Percentiles rank a stretch among this genome's conserved stretches.
phyloP scores from a whole-genome alignment of 1,139 yeast species.

The Oligophagozyma castellii region DNA sequence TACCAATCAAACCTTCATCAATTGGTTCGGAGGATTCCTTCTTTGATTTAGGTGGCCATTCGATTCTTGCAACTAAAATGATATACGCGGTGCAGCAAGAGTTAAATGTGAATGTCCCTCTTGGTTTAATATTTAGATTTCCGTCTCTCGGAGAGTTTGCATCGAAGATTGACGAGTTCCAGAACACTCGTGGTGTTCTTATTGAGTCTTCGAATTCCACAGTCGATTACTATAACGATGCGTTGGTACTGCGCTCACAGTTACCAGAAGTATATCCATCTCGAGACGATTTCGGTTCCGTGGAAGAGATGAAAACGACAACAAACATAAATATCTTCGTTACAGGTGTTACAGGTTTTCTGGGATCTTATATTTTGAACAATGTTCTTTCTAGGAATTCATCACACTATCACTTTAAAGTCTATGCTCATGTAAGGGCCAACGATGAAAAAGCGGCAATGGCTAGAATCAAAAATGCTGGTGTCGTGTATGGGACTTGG shows the following conservation, averaged over 20 bases:
- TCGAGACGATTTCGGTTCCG: conserved; percentile 21
- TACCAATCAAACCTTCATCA: conserved; percentile 75
- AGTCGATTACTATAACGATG: conserved; percentile 60
- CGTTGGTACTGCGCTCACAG: conserved; percentile 37
- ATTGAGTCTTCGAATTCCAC: conserved; percentile 19
- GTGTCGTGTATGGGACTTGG: conserved; percentile 77
- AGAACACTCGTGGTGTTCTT: conserved; percentile 6
- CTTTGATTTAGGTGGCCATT: conserved; percentile 96
- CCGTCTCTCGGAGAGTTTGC: conserved; percentile 81
- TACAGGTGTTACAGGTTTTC: conserved; percentile 94
- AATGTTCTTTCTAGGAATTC: conserved; percentile 48
- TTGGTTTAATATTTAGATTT: conserved; percentile 77
- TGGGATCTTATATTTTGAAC: conserved; percentile 76
- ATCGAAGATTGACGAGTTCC: conserved; percentile 43
- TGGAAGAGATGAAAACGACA: conserved; percentile 24
- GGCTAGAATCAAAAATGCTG: conserved; percentile 63
- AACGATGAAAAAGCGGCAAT: conserved; percentile 50
- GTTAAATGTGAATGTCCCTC: conserved; percentile 67
- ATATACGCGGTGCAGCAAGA: conserved; percentile 79
- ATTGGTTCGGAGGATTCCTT: conserved; percentile 73
- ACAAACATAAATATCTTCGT: conserved; percentile 53
- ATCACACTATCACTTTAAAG: conserved; percentile 34
- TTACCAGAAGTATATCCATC: conserved; percentile 32
- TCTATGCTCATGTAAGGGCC: conserved; percentile 90
- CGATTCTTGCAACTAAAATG: conserved; percentile 93